Evolutionary conservation across 768 basidiomycete species (phyloP).

Genomic region (Astraeus odoratus): DNA sequence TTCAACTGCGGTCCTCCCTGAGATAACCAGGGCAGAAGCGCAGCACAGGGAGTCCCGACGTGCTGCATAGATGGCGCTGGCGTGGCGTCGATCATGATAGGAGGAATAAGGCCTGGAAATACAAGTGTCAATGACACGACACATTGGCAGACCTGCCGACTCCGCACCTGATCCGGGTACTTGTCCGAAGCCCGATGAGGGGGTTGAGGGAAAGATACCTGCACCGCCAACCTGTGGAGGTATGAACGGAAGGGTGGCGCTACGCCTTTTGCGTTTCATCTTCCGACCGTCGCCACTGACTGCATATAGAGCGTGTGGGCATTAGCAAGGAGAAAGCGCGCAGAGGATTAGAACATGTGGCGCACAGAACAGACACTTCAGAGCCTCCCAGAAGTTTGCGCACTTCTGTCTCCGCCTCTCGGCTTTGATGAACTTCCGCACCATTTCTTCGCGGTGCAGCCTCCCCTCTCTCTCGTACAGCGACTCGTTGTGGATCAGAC

Average conservation of each 20-base stretch:
- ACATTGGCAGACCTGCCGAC: not conserved
- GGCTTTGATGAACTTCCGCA: not conserved
- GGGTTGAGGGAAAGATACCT: not conserved
- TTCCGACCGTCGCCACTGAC: not conserved
- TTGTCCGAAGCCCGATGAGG: not conserved
- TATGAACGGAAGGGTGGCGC: conserved; percentile 6
- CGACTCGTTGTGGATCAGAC: conserved; percentile 1
- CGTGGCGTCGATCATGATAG: conserved; percentile 39
- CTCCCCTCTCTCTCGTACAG: conserved; percentile 3
- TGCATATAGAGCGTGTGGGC: not conserved
- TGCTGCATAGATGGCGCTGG: conserved; percentile 37
- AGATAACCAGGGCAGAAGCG: conserved; percentile 29
- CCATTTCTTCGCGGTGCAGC: not conserved
- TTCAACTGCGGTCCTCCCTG: conserved; percentile 50
- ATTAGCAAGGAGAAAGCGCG: not conserved
- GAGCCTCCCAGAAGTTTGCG: conserved; percentile 3
- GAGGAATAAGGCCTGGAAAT: conserved; percentile 10
- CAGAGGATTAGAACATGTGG: not conserved
- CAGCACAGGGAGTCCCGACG: conserved; percentile 43
- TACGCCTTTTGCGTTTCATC: not conserved
- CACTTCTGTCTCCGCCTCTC: not conserved
- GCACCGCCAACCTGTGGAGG: not conserved
- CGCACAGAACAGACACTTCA: conserved; percentile 7
- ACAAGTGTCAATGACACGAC: not conserved
- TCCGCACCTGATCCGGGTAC: not conserved